Evolutionary conservation across 169 alveolate species (phyloP).

Genomic region (Cyclospora cayetanensis): DNA sequence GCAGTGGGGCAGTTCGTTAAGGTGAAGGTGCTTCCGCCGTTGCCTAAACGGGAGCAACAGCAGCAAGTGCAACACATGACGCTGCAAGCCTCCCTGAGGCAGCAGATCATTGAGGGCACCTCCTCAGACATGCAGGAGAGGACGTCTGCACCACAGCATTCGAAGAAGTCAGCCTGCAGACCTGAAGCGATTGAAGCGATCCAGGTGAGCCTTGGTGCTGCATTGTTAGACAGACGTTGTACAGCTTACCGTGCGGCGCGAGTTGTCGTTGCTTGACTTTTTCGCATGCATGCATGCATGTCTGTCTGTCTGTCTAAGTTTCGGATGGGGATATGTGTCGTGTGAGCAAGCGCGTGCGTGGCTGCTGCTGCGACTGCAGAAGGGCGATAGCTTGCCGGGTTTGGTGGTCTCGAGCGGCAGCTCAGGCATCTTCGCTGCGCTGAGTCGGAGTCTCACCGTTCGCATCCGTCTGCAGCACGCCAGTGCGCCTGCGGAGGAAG

Average conservation of each 20-base stretch:
- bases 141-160: not conserved
- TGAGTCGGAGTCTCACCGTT: slow-evolving; percentile 61
- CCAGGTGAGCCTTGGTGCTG: not conserved
- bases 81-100: slow-evolving; percentile 24
- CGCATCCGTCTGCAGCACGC: slow-evolving; percentile 63
- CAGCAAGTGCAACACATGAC: slow-evolving; percentile 12
- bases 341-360: not conserved
- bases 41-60: slow-evolving; percentile 3
- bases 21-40: slow-evolving; percentile 14
- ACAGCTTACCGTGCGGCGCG: too few species aligned
- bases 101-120: not conserved
- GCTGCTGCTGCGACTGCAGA: slow-evolving; percentile 7
- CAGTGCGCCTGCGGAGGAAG: not conserved
- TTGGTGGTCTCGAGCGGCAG: slow-evolving; percentile 60
- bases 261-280: too few species aligned
- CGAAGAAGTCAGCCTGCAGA: not conserved
- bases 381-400: slow-evolving; percentile 64
- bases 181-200: not conserved
- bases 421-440: slow-evolving; percentile 70
- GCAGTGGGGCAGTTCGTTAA: slow-evolving; percentile 25
- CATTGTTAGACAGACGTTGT: too few species aligned
- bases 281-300: too few species aligned
- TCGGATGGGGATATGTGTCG: too few species aligned
- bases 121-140: not conserved
- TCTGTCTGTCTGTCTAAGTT: too few species aligned